Conservation (phyloP, 2,329 filamentous ascomycete species). For the Botrytis porri region DNA sequence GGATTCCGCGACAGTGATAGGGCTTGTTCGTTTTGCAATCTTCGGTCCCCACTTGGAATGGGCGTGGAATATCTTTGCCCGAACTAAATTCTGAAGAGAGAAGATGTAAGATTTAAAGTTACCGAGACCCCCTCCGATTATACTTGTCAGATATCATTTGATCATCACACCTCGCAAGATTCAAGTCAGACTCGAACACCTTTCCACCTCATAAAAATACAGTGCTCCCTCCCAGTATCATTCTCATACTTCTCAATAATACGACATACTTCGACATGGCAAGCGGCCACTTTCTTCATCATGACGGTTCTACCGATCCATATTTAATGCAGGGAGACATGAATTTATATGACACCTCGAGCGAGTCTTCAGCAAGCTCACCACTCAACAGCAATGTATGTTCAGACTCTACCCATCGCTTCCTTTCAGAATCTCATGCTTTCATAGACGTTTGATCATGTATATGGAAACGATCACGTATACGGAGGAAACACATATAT, state of each 20-base stretch:
- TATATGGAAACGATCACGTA: constrained; percentile 29
- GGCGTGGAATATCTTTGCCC: constrained; percentile 17
- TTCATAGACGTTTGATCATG: constrained; percentile 22
- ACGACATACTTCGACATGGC: constrained; percentile 27
- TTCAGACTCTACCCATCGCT: not conserved
- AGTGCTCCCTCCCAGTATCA: not conserved
- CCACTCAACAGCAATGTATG: constrained; percentile 36
- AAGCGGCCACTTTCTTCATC: constrained; percentile 26
- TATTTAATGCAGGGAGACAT: constrained; percentile 31
- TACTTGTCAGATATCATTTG: not conserved
- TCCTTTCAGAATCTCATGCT: constrained; percentile 19
- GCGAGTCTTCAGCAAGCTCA: constrained; percentile 37
- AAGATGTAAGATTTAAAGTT: constrained; percentile 19
- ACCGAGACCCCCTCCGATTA: not conserved
- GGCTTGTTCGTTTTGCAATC: constrained; percentile 16
- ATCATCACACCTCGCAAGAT: not conserved
- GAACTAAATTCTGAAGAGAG: not conserved
- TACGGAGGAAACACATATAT: constrained; percentile 33
- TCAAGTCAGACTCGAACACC: not conserved
- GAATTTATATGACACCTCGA: constrained; percentile 36
- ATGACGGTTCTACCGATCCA: constrained; percentile 27
- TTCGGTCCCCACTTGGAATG: constrained; percentile 13
- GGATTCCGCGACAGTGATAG: constrained; percentile 21
- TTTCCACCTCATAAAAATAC: not conserved
- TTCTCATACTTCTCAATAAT: not conserved